Conservation (phyloP, 2,329 filamentous ascomycete species). For the Tolypocladium ophioglossoides region DNA sequence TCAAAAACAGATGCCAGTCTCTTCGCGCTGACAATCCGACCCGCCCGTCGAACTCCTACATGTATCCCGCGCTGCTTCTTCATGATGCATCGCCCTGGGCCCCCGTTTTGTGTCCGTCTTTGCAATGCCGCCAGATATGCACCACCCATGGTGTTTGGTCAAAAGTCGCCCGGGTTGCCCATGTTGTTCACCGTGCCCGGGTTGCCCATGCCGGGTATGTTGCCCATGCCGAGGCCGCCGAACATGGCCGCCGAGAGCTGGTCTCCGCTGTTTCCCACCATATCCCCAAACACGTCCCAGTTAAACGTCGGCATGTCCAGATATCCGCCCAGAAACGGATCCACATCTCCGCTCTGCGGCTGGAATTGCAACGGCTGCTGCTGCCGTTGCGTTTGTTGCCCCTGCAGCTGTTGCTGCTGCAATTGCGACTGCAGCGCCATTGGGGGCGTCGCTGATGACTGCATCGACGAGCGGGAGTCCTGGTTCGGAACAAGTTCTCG, state of each 20-base stretch:
- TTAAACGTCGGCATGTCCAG: conserved; percentile 32
- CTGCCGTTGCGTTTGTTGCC: neutral
- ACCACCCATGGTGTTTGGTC: neutral
- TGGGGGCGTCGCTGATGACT: conserved; percentile 16
- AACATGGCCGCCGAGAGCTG: conserved; percentile 21
- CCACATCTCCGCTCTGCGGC: conserved; percentile 19
- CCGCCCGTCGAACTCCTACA: neutral
- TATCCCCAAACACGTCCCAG: conserved; percentile 33
- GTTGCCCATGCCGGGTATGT: conserved; percentile 10
- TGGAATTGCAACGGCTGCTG: conserved; percentile 1
- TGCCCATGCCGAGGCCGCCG: conserved; percentile 16
- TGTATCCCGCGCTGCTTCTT: neutral
- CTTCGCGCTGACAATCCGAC: neutral
- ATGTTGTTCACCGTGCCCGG: conserved; percentile 2
- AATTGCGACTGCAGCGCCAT: conserved; percentile 14
- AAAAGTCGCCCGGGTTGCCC: conserved; percentile 3
- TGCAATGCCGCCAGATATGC: neutral
- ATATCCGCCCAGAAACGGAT: conserved; percentile 33
- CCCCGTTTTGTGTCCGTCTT: neutral
- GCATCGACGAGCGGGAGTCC: conserved; percentile 23
- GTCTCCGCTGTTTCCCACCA: conserved; percentile 13
- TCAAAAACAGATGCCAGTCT: neutral
- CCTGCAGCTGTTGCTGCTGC: conserved; percentile 3
- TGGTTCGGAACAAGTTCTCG: conserved; percentile 28
- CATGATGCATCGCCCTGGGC: neutral